Conservation (phyloP, 768 basidiomycete genomes). For the Trametes elegans region DNA sequence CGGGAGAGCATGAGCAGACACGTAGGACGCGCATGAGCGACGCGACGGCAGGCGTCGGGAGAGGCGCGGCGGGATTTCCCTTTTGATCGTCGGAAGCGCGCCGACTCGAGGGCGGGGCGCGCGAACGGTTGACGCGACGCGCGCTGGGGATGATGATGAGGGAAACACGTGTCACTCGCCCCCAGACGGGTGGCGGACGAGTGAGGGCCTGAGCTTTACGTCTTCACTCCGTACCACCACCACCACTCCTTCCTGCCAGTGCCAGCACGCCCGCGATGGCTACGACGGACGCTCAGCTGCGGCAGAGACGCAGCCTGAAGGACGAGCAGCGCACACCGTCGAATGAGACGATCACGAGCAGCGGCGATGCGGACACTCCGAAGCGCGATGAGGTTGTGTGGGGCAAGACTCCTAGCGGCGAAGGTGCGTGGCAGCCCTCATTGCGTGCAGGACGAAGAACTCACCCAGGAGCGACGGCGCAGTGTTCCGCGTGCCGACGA, state of each 20-base stretch:
- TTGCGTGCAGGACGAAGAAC: too few relatives aligned
- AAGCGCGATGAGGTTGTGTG: conserved; percentile 66
- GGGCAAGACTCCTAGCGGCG: conserved; percentile 82
- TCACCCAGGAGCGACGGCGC: neutral
- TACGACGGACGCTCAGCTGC: conserved; percentile 15
- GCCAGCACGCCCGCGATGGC: conserved; percentile 17
- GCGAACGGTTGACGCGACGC: conserved; percentile 7
- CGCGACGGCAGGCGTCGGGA: neutral
- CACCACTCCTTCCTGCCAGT: neutral
- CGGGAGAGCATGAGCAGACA: too few relatives aligned
- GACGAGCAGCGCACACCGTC: conserved; percentile 2
- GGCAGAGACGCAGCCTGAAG: conserved; percentile 21
- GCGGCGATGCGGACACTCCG: neutral
- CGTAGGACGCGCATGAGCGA: neutral
- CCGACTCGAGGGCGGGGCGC: neutral
- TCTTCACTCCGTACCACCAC: neutral
- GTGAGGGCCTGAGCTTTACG: conserved; percentile 11
- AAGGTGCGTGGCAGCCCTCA: conserved; percentile 48
- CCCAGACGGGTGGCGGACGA: neutral
- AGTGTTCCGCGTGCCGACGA: conserved; percentile 95
- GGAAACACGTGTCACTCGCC: conserved; percentile 7
- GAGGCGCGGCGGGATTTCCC: neutral
- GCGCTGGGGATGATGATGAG: conserved; percentile 2
- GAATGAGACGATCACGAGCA: conserved; percentile 13
- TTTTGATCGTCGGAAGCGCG: neutral